These are phyloP conservation scores for Pseudogymnoascus sp. DNA, from an alignment of 2,329 filamentous ascomycete genomes.

Conservation along the genomic window DNA sequence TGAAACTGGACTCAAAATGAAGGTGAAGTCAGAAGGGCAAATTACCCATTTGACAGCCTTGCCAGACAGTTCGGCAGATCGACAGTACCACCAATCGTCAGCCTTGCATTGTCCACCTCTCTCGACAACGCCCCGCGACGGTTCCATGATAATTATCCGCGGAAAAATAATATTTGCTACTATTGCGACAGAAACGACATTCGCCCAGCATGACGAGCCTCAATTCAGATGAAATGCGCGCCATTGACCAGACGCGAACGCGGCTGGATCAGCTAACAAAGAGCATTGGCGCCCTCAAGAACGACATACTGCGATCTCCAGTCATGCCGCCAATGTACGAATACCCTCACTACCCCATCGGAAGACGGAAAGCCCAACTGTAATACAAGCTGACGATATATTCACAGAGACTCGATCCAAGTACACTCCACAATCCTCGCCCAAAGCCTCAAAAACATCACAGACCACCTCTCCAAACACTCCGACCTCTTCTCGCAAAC, in stretches of 20 bases:
- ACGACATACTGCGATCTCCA: conserved; percentile 52
- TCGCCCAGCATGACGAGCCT: neutral
- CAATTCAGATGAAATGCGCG: conserved; percentile 50
- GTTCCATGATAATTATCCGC: neutral
- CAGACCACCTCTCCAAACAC: conserved; percentile 57
- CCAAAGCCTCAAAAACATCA: conserved; percentile 59
- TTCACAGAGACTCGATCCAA: conserved; percentile 58
- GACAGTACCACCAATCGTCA: neutral
- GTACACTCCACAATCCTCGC: conserved; percentile 65
- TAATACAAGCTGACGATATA: conserved; percentile 12
- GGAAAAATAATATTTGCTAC: neutral
- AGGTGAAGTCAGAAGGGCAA: neutral
- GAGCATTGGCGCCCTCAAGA: conserved; percentile 57
- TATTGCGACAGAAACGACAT: neutral
- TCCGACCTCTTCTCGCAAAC: conserved; percentile 60
- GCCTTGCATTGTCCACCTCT: neutral
- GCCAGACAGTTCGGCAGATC: neutral
- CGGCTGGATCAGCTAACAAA: conserved; percentile 61
- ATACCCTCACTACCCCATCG: neutral
- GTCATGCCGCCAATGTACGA: conserved; percentile 60
- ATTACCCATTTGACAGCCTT: neutral
- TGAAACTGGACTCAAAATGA: neutral
- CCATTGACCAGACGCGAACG: conserved; percentile 63
- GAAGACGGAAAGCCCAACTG: neutral
- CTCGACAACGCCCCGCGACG: neutral